Evolutionary conservation across 176 grass and related monocot genomes (phyloP).

Genomic region (Triticum urartu): DNA sequence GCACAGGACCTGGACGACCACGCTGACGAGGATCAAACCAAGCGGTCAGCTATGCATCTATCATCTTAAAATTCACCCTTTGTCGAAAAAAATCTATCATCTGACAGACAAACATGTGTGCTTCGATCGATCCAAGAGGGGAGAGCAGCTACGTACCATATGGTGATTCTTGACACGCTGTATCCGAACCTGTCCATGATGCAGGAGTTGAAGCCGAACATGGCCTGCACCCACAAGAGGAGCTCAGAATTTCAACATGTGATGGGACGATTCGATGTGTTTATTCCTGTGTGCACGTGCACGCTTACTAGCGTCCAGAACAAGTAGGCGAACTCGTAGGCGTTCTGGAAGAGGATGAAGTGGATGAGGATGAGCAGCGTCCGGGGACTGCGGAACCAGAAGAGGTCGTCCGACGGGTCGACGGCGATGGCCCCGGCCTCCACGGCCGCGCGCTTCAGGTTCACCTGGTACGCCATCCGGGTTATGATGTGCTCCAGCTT

Average conservation of each 20-base stretch:
- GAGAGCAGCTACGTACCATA: slow-evolving; percentile 24
- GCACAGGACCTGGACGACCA: slow-evolving; percentile 62
- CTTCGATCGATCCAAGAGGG: not conserved
- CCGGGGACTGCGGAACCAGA: slow-evolving; percentile 72
- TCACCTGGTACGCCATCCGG: slow-evolving; percentile 60
- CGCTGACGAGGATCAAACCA: slow-evolving; percentile 29
- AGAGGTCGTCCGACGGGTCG: slow-evolving; percentile 57
- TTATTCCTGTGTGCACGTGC: no score
- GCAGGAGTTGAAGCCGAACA: slow-evolving; percentile 55
- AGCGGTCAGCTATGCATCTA: not conserved
- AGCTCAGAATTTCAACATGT: no score
- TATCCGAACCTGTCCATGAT: slow-evolving; percentile 48
- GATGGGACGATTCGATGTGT: no score
- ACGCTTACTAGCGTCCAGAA: slow-evolving; percentile 63
- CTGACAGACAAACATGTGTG: not conserved
- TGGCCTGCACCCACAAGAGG: slow-evolving; percentile 22
- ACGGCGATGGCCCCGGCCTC: slow-evolving; percentile 34
- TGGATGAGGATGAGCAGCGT: slow-evolving; percentile 63
- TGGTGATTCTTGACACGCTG: slow-evolving; percentile 33
- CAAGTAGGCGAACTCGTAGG: slow-evolving; percentile 77
- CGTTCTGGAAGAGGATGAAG: slow-evolving; percentile 92
- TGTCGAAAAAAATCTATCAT: not conserved
- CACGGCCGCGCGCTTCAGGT: slow-evolving; percentile 42
- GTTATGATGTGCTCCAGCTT: slow-evolving; percentile 95
- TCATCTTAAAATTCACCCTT: not conserved